These are phyloP conservation scores for Suillus occidentalis DNA, from an alignment of 768 basidiomycete genomes.

Conservation along the genomic window DNA sequence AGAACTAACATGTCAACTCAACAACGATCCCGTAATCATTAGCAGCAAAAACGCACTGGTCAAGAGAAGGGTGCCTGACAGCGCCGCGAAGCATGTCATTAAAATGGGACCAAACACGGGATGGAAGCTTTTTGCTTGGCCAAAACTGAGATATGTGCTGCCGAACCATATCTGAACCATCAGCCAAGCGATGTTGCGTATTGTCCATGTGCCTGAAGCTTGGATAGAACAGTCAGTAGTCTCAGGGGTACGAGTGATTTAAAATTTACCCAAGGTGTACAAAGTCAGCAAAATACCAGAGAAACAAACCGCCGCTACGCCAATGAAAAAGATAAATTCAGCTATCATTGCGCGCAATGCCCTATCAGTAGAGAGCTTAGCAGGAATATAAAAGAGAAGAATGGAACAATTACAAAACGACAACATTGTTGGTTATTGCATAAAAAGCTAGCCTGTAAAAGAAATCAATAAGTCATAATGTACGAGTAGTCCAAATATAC, in stretches of 20 bases:
- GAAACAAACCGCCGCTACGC: conserved; percentile 76
- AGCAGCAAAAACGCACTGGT: conserved; percentile 56
- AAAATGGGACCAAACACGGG: conserved; percentile 74
- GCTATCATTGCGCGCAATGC: conserved; percentile 81
- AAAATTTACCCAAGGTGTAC: conserved; percentile 44
- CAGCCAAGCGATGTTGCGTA: conserved; percentile 70
- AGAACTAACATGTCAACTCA: conserved; percentile 42
- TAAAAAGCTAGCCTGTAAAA: conserved; percentile 69
- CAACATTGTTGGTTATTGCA: conserved; percentile 73
- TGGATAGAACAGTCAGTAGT: conserved; percentile 23
- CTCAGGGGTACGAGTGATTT: conserved; percentile 13
- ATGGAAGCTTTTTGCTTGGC: conserved; percentile 58
- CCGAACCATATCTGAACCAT: conserved; percentile 90
- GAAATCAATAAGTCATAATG: conserved; percentile 4
- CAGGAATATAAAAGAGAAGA: neutral
- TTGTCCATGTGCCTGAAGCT: conserved; percentile 29
- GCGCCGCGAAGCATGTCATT: conserved; percentile 77
- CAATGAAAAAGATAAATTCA: conserved; percentile 78
- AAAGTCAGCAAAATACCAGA: conserved; percentile 69
- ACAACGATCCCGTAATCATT: conserved; percentile 3
- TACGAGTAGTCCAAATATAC: conserved; percentile 29
- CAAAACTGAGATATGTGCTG: conserved; percentile 64
- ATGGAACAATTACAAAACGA: conserved; percentile 56
- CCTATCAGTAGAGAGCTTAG: conserved; percentile 38
- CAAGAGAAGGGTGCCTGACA: conserved; percentile 75